These are phyloP conservation scores for Ocimum tenuiflorum DNA, from an alignment of 257 asterid species.

Conservation along the genomic window DNA sequence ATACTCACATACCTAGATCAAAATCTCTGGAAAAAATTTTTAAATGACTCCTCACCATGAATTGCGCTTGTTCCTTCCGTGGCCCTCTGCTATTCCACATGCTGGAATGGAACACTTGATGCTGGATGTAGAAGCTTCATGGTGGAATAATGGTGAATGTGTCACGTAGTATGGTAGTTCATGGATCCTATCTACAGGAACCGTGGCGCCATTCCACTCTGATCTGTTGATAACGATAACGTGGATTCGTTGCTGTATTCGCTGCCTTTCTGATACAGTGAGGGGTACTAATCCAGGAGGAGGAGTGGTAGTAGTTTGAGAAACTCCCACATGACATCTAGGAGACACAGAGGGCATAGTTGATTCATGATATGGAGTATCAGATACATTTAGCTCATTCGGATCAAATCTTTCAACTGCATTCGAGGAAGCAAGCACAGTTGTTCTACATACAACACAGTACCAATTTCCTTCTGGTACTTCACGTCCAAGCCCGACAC, in stretches of 20 bases:
- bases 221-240: constrained; percentile 27
- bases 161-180: constrained; percentile 9
- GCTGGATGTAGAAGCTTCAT: constrained; percentile 47
- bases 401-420: too few relatives aligned
- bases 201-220: constrained; percentile 19
- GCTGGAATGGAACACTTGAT: too few relatives aligned
- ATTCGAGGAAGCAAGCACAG: constrained; percentile 37
- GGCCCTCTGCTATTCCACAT: background rate
- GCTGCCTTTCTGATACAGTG: constrained; percentile 51
- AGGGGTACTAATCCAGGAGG: constrained; percentile 38
- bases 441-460: constrained; percentile 69
- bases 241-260: constrained; percentile 53
- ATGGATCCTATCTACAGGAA: constrained; percentile 25
- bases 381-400: constrained; percentile 53
- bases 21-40: constrained; percentile 34
- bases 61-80: constrained; percentile 39
- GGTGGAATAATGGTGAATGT: constrained; percentile 14
- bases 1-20: constrained; percentile 28
- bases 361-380: constrained; percentile 39
- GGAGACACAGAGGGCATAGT: constrained; percentile 1
- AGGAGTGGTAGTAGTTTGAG: too few relatives aligned
- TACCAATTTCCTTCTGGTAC: constrained; percentile 88
- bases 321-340: background rate
- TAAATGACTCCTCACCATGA: constrained; percentile 35
- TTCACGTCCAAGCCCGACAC: constrained; percentile 66